phyloP scores from a whole-genome alignment of 148 eudicot species.

The Agrostemma githago region DNA sequence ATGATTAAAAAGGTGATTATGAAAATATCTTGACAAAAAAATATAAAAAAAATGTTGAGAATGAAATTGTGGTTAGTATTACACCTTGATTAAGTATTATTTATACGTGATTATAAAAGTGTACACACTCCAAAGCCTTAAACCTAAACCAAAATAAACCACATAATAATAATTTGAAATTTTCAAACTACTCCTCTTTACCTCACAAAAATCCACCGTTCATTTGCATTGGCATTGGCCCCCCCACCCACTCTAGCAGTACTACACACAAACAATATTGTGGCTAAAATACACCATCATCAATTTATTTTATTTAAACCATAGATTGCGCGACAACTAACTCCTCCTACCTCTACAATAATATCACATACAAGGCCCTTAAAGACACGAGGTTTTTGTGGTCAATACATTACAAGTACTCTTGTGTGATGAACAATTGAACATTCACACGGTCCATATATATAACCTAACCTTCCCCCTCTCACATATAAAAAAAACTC shows the following conservation, averaged over 20 bases:
- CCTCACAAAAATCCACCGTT: conserved; percentile 3
- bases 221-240: not conserved
- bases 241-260: conserved; percentile 11
- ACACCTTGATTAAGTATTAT: not conserved
- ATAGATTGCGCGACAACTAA: conserved; percentile 2
- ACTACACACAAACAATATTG: conserved; percentile 1
- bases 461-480: not conserved
- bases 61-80: conserved; percentile 6
- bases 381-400: conserved; percentile 30
- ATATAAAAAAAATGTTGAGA: not conserved
- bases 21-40: not conserved
- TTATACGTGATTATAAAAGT: conserved; percentile 14
- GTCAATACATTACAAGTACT: not conserved
- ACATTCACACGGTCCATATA: not conserved
- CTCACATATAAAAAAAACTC: not conserved
- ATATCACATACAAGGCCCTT: conserved; percentile 10
- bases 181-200: not conserved
- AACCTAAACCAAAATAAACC: conserved; percentile 7
- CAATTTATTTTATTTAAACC: not conserved
- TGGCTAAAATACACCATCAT: conserved; percentile 14
- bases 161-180: conserved; percentile 11
- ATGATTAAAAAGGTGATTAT: not conserved
- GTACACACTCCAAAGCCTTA: conserved; percentile 6
- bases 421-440: not conserved
- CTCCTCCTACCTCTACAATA: not conserved